Percentiles rank a stretch among this genome's conserved stretches.
Conservation (phyloP, 352 stramenopile species). For the Aphanomyces astaci region DNA sequence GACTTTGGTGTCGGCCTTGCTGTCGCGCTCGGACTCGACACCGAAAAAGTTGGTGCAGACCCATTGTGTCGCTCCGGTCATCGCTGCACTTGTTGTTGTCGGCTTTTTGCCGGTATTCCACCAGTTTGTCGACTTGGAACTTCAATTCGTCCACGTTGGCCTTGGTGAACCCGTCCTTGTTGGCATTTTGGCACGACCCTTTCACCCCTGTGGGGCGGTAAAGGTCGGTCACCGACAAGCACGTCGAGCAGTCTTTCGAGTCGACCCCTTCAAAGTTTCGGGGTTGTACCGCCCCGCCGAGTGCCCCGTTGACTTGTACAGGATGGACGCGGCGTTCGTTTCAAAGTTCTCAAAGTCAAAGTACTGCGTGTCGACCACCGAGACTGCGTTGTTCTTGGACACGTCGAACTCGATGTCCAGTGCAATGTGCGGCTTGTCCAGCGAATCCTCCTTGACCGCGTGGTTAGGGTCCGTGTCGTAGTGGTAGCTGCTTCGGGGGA, state of each 20-base stretch:
- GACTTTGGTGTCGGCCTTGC: not conserved
- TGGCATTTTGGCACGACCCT: not conserved
- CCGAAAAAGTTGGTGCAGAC: not conserved
- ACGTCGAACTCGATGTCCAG: not conserved
- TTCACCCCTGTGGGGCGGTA: not conserved
- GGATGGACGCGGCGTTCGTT: no score
- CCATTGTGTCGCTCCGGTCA: not conserved
- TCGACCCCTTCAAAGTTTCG: not conserved
- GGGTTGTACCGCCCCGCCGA: not conserved
- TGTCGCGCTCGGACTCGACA: no score
- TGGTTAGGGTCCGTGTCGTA: not conserved
- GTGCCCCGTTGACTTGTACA: no score
- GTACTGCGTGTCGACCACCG: no score
- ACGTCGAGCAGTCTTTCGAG: not conserved
- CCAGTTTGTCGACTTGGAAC: not conserved
- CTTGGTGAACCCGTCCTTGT: not conserved
- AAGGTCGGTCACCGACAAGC: not conserved
- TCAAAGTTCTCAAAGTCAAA: no score
- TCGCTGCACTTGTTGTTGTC: not conserved
- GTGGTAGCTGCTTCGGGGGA: not conserved
- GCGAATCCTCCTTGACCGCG: not conserved
- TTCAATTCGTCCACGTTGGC: not conserved
- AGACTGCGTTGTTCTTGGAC: no score
- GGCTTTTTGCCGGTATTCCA: not conserved
- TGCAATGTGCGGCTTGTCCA: no score